Conservation (phyloP, 805 yeast species). For the Wickerhamiella slavikovae region DNA sequence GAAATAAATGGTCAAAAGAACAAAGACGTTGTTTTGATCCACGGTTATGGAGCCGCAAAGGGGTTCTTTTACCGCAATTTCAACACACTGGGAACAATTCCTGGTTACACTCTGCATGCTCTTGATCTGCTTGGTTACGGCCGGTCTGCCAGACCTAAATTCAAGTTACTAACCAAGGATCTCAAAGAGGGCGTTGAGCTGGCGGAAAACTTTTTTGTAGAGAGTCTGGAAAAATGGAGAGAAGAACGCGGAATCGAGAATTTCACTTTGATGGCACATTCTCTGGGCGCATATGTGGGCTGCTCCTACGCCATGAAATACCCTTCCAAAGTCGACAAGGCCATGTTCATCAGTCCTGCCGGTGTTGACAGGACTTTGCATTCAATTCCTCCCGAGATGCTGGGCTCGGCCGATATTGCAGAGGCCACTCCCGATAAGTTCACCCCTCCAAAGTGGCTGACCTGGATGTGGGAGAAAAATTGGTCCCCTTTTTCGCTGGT, state of each 20-base stretch:
- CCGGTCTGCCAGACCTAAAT: constrained; percentile 61
- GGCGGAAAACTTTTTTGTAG: constrained; percentile 44
- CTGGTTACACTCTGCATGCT: constrained; percentile 58
- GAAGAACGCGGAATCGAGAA: constrained; percentile 26
- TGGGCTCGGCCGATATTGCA: constrained; percentile 5
- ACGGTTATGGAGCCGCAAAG: constrained; percentile 86
- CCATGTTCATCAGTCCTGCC: constrained; percentile 79
- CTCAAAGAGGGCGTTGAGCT: constrained; percentile 22
- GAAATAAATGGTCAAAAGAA: constrained; percentile 12
- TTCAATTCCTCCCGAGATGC: constrained; percentile 12
- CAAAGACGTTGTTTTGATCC: constrained; percentile 50
- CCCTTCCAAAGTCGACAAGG: constrained; percentile 40
- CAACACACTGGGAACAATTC: constrained; percentile 21
- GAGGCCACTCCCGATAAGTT: constrained; percentile 5
- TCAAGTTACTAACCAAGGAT: constrained; percentile 16
- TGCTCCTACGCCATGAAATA: constrained; percentile 41
- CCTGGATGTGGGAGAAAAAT: constrained; percentile 65
- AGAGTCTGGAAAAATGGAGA: constrained; percentile 48
- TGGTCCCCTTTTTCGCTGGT: constrained; percentile 72
- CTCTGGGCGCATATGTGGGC: constrained; percentile 78
- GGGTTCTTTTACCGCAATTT: constrained; percentile 64
- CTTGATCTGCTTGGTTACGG: constrained; percentile 85
- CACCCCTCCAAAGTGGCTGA: constrained; percentile 53
- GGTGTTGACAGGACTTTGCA: constrained; percentile 38
- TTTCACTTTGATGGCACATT: constrained; percentile 58